A percentile compares a stretch with the other conserved stretches of the same genome.
phyloP scores from a whole-genome alignment of 805 yeast genomes.

The Starmerella vitae region DNA sequence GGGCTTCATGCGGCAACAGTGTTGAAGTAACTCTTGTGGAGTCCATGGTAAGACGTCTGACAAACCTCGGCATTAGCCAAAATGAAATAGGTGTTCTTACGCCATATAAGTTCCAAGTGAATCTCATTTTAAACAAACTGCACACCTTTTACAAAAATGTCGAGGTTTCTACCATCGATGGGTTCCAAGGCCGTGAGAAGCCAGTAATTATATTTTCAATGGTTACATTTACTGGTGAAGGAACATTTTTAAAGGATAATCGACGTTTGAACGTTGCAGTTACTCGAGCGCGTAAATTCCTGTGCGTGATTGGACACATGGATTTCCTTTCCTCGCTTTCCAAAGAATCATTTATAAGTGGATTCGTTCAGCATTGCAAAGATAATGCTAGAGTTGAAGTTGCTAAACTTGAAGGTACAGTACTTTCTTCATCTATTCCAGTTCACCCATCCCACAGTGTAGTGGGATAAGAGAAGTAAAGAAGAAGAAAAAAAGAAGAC shows the following conservation, averaged over 20 bases:
- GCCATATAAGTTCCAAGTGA: constrained; percentile 83
- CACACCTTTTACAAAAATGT: constrained; percentile 25
- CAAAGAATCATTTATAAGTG: no score
- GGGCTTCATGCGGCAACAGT: constrained; percentile 44
- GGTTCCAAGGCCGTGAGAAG: constrained; percentile 93
- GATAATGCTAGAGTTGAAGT: no score
- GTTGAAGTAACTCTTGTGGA: constrained; percentile 55
- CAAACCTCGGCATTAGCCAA: constrained; percentile 39
- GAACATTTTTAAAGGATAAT: no score
- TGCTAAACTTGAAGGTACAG: no score
- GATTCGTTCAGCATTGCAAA: no score
- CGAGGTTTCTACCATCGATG: constrained; percentile 85
- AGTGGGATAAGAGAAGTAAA: no score
- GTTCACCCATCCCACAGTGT: no score
- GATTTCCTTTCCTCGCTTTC: no score
- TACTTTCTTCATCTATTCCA: no score
- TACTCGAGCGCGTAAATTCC: constrained; percentile 74
- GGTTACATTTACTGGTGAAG: constrained; percentile 73
- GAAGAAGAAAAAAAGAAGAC: no score
- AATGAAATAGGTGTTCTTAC: constrained; percentile 69
- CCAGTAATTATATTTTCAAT: constrained; percentile 68
- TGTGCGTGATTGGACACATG: constrained; percentile 73
- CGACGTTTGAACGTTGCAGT: constrained; percentile 86
- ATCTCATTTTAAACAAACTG: constrained; percentile 37
- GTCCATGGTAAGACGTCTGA: constrained; percentile 41